Base-by-base conservation (phyloP, 2,329 filamentous ascomycete species). In the Gnomoniopsis smithogilvyi region DNA sequence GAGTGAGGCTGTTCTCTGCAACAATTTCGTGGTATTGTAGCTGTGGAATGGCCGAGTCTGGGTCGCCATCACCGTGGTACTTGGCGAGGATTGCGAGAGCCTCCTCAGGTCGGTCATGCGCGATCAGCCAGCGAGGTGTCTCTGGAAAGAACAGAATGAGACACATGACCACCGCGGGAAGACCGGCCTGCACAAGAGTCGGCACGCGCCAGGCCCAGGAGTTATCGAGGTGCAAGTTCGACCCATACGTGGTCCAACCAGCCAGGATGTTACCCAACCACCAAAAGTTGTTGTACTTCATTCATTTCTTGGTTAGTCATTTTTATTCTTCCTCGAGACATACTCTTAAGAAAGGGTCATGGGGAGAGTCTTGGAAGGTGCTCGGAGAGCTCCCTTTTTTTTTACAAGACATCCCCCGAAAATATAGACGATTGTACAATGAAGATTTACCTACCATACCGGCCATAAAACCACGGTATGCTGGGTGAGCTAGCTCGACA, bases 231-330 rank as follows among this genome's bases (percentile, higher is more conserved):
- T 70, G 66, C 10, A 69, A 64, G 46, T 77, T 73, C 49, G 69
- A 71, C 51, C 80, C 82, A 33, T 77, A 75, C 11, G 77, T 75
- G 4, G 76, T 76, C 41, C 78, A 79, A n/a, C 75, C 74, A 1
- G 81, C 77, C 22, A 82, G 70, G 46, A 84, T 82, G 43, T 77
- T 74, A n/a, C 78, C 78, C 8, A 72, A 70, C 62, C 76, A 78
- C 76, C 76, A 80, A 56, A 74, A 71, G 21, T 74, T 76, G 65
- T 78, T 78, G 68, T 76, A 78, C 26, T 30, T 30, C 26, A 30
- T 4, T 8, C 26, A 4, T 30, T 30, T 30, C 26, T 4, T 30
- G 26, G 26, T 30, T 30, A 30, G 26, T 30, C 26, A n/a, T n/a
- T n/a, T n/a, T n/a, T n/a, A n/a, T n/a, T n/a, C n/a, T n/a, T n/a